phyloP scores from a whole-genome alignment of 2,329 filamentous ascomycete genomes.

The Fusarium illudens region DNA sequence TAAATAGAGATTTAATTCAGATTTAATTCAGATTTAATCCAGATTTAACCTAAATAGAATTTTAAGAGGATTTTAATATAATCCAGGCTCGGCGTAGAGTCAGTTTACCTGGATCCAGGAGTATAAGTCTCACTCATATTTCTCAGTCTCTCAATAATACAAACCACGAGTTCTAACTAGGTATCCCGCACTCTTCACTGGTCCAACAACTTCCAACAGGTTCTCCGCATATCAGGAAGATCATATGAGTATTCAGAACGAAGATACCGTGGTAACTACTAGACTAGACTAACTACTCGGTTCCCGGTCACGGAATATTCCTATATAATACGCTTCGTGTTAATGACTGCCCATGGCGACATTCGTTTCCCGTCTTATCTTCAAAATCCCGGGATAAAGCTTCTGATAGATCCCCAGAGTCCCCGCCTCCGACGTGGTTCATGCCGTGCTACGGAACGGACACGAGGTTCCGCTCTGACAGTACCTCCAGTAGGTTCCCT shows the following conservation, averaged over 20 bases:
- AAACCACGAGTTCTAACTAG: too few relatives aligned
- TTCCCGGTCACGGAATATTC: not conserved
- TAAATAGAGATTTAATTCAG: too few relatives aligned
- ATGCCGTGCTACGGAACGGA: not conserved
- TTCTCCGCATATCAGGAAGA: not conserved
- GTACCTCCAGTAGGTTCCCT: not conserved
- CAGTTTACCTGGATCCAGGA: too few relatives aligned
- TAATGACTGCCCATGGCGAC: not conserved
- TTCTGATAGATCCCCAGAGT: not conserved
- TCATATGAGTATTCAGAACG: not conserved
- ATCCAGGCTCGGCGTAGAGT: too few relatives aligned
- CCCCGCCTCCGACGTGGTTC: not conserved
- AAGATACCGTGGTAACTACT: not conserved
- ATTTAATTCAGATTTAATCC: too few relatives aligned
- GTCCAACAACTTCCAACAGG: not conserved
- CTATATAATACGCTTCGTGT: not conserved
- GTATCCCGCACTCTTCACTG: too few relatives aligned
- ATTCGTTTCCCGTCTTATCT: not conserved
- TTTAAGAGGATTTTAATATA: too few relatives aligned
- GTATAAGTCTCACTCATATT: too few relatives aligned
- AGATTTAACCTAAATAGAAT: too few relatives aligned
- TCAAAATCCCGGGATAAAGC: not conserved
- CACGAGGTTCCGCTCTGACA: not conserved
- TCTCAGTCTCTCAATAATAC: too few relatives aligned
- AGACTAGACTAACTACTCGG: not conserved